Percentiles rank a stretch among this genome's conserved stretches.
Conservation (phyloP, 768 basidiomycete genomes). For the Termitomyces sp. region DNA sequence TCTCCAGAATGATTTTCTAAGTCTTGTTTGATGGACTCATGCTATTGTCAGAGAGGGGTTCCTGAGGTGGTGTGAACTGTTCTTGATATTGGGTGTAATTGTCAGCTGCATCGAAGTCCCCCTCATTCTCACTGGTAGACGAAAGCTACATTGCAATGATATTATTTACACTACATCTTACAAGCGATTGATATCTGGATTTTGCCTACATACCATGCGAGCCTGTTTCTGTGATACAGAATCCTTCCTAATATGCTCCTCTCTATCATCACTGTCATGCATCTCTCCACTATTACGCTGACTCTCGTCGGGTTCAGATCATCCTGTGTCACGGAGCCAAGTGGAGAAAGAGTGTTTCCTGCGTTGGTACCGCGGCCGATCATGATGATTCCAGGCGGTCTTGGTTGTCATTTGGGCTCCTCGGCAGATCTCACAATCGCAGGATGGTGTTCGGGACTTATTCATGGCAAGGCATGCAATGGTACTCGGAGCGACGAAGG, state of each 20-base stretch:
- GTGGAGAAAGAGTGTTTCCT: not conserved
- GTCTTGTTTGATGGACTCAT: not conserved
- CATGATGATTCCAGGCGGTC: not conserved
- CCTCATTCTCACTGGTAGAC: not conserved
- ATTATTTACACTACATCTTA: not conserved
- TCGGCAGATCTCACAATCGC: not conserved
- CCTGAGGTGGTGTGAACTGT: not conserved
- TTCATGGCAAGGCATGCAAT: not conserved
- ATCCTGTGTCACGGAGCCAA: not conserved
- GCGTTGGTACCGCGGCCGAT: not conserved
- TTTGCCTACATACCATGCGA: not conserved
- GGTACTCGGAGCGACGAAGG: no score
- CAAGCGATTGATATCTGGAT: not conserved
- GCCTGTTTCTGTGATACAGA: not conserved
- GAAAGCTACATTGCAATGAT: not conserved
- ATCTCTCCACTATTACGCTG: not conserved
- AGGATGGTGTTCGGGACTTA: not conserved
- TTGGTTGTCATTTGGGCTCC: not conserved
- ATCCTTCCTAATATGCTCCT: not conserved
- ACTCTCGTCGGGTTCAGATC: not conserved
- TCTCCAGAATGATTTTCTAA: not conserved
- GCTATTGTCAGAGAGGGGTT: not conserved
- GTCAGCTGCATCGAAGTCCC: not conserved
- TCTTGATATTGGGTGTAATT: not conserved
- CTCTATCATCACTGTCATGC: not conserved